A percentile compares a stretch with the other conserved stretches of the same genome.
phyloP scores from a whole-genome alignment of 441 rosid species.

The Omphalea diandra region DNA sequence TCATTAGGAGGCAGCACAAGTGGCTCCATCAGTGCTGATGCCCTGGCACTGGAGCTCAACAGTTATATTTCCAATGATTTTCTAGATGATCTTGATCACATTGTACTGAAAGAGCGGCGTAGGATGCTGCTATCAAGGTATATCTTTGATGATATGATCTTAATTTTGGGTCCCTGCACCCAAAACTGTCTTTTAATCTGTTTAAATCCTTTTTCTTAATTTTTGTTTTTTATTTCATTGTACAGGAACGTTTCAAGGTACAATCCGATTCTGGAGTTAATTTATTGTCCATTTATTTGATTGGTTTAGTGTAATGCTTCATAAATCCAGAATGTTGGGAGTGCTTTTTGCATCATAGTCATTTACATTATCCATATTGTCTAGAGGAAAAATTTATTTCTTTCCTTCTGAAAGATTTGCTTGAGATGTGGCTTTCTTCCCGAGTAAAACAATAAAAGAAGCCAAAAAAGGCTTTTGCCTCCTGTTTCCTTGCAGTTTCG shows the following conservation, averaged over 20 bases:
- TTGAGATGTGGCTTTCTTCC: constrained; percentile 9
- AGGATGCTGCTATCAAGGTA: constrained; percentile 50
- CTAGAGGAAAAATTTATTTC: not conserved
- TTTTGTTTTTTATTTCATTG: constrained; percentile 1
- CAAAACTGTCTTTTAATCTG: not conserved
- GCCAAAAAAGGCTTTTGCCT: not conserved
- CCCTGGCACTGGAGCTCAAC: constrained; percentile 14
- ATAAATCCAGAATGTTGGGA: constrained; percentile 3
- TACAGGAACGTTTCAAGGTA: constrained; percentile 30
- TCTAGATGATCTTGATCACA: constrained; percentile 51
- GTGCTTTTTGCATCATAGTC: not conserved
- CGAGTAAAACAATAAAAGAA: not conserved
- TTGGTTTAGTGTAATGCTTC: not conserved
- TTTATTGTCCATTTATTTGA: constrained; percentile 2
- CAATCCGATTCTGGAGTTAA: constrained; percentile 35
- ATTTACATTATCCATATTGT: not conserved
- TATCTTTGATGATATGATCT: not conserved
- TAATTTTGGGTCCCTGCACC: not conserved
- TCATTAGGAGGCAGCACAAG: constrained; percentile 23
- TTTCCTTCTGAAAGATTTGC: constrained; percentile 7
- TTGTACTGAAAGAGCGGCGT: constrained; percentile 48
- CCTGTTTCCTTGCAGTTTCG: not conserved
- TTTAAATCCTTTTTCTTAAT: not conserved
- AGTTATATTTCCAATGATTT: constrained; percentile 17
- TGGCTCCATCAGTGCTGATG: constrained; percentile 25